Percentiles rank a stretch among this genome's conserved stretches.
Evolutionary conservation across 176 grass and related monocot species (phyloP).

Genomic region (Ananas comosus): DNA sequence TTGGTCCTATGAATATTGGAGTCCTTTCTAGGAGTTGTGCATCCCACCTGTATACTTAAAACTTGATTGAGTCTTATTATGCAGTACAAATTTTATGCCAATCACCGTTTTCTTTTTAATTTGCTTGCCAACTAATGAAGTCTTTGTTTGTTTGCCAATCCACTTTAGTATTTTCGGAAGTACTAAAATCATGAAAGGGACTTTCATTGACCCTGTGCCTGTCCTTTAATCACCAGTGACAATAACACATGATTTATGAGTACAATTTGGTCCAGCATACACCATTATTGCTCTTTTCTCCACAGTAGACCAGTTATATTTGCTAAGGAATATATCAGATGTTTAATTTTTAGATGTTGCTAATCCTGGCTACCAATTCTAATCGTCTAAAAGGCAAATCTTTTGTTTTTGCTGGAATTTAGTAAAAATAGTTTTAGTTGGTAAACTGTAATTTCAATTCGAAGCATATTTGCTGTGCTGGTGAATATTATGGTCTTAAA

Average conservation of each 20-base stretch:
- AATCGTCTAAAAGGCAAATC: background rate
- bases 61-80: background rate
- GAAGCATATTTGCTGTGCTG: conserved; percentile 3
- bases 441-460: conserved; percentile 8
- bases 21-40: background rate
- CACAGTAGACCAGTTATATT: background rate
- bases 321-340: background rate
- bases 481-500: background rate
- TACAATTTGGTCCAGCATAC: background rate
- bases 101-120: too few species aligned
- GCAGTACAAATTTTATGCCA: too few species aligned
- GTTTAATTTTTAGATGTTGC: background rate
- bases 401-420: background rate
- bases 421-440: background rate
- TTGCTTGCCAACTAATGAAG: too few species aligned
- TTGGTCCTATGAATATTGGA: background rate
- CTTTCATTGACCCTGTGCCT: too few species aligned
- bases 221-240: too few species aligned
- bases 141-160: too few species aligned
- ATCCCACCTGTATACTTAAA: background rate
- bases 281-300: background rate
- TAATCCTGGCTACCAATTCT: background rate
- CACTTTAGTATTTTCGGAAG: too few species aligned
- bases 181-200: too few species aligned
- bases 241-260: too few species aligned